These are phyloP conservation scores for Gentiana straminea DNA, from an alignment of 257 asterid genomes.

Conservation along the genomic window DNA sequence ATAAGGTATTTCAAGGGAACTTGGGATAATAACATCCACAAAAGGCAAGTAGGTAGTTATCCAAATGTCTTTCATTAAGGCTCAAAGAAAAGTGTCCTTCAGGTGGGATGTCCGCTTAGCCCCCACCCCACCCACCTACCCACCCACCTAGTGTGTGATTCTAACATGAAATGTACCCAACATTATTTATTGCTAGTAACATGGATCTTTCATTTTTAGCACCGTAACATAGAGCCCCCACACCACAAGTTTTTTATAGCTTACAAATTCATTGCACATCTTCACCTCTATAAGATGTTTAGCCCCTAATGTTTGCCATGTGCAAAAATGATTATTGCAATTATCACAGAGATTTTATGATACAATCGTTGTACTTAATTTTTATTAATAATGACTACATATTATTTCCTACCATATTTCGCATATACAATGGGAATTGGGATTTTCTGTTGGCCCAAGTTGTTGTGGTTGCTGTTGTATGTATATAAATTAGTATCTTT, in stretches of 20 bases:
- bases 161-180: neutral
- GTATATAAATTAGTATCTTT: neutral
- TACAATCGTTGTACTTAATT: neutral
- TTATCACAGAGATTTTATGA: neutral
- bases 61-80: slow-evolving; percentile 28
- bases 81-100: slow-evolving; percentile 20
- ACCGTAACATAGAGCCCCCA: slow-evolving; percentile 17
- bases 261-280: neutral
- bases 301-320: slow-evolving; percentile 26
- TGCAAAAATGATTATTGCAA: slow-evolving; percentile 8
- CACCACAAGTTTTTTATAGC: slow-evolving; percentile 6
- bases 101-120: slow-evolving; percentile 16
- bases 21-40: slow-evolving; percentile 29
- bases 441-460: neutral
- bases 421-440: slow-evolving; percentile 8
- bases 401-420: slow-evolving; percentile 10
- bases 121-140: slow-evolving; percentile 14
- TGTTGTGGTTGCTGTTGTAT: neutral
- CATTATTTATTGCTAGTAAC: slow-evolving; percentile 6
- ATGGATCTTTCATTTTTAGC: slow-evolving; percentile 11
- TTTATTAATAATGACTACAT: neutral
- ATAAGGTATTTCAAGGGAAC: slow-evolving; percentile 10
- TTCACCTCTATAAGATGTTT: slow-evolving; percentile 3
- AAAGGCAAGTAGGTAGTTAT: slow-evolving; percentile 33
- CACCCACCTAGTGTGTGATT: slow-evolving; percentile 1